phyloP scores from a whole-genome alignment of 495 filamentous ascomycete genomes.

The Paragyromitra xinjiangensis region DNA sequence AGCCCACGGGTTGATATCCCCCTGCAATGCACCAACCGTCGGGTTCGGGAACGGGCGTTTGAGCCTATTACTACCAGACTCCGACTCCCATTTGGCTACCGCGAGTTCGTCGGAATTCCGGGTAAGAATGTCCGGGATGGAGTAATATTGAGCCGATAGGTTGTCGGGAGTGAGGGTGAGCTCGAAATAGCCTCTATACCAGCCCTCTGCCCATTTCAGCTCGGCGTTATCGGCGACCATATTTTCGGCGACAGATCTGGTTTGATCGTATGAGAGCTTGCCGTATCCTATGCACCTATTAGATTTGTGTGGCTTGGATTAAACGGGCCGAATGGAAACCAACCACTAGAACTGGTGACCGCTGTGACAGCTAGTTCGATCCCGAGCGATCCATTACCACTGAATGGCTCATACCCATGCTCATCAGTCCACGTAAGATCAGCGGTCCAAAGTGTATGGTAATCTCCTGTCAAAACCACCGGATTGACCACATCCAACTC shows the following conservation, averaged over 20 bases:
- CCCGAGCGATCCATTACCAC: conserved; percentile 68
- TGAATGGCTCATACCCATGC: conserved; percentile 64
- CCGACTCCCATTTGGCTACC: conserved; percentile 32
- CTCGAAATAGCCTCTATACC: conserved; percentile 72
- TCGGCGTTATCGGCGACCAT: conserved; percentile 65
- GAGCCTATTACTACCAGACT: conserved; percentile 32
- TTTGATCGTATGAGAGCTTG: conserved; percentile 27
- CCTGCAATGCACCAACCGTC: conserved; percentile 31
- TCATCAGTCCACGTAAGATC: conserved; percentile 32
- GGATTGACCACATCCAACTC: conserved; percentile 72
- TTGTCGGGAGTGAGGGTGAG: conserved; percentile 53
- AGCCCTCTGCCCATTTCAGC: conserved; percentile 74
- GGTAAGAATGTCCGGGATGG: conserved; percentile 35
- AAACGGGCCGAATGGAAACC: conserved; percentile 28
- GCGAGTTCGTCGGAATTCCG: conserved; percentile 32
- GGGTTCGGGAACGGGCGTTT: conserved; percentile 36
- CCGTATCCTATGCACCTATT: conserved; percentile 26
- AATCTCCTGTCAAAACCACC: conserved; percentile 72
- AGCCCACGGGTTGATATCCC: conserved; percentile 33
- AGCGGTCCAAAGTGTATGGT: conserved; percentile 66
- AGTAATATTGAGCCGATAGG: conserved; percentile 36
- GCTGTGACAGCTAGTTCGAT: conserved; percentile 74
- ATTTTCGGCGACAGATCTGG: conserved; percentile 41
- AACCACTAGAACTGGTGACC: conserved; percentile 62
- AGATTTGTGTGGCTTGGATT: background rate